Evolutionary conservation across 305 asterid genomes (phyloP).

Genomic region (Solanum hybrid): DNA sequence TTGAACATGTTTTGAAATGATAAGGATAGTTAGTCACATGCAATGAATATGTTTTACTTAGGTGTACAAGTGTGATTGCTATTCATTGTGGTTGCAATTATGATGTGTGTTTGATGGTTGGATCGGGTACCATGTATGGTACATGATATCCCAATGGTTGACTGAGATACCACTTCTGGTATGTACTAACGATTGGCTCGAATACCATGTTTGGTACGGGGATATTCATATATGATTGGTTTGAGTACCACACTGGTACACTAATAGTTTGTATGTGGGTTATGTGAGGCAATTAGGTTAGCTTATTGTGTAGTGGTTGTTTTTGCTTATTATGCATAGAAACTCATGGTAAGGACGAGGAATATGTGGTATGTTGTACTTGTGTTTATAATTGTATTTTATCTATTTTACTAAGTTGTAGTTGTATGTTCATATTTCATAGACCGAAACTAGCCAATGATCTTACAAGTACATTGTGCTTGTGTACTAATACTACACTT

Average conservation of each 20-base stretch:
- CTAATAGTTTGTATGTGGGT: background rate
- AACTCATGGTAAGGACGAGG: background rate
- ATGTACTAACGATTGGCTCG: background rate
- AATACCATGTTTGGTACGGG: background rate
- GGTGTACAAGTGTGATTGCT: background rate
- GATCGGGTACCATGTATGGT: background rate
- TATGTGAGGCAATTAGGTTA: background rate
- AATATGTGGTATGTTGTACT: background rate
- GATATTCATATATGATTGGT: background rate
- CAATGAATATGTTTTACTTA: background rate
- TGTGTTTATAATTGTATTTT: background rate
- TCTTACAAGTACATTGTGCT: background rate
- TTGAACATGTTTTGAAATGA: no score
- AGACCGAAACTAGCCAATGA: background rate
- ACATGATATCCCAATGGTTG: background rate
- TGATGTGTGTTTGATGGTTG: background rate
- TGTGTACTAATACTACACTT: background rate
- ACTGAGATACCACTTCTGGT: background rate
- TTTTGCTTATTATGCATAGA: background rate
- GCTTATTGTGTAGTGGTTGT: background rate
- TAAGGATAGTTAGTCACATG: background rate
- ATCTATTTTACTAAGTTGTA: background rate
- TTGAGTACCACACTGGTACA: background rate
- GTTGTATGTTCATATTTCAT: background rate
- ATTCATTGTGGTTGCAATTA: background rate